A percentile compares a stretch with the other conserved stretches of the same genome.
phyloP scores from a whole-genome alignment of 176 grass and related monocot species.

The Triticum monococcum region DNA sequence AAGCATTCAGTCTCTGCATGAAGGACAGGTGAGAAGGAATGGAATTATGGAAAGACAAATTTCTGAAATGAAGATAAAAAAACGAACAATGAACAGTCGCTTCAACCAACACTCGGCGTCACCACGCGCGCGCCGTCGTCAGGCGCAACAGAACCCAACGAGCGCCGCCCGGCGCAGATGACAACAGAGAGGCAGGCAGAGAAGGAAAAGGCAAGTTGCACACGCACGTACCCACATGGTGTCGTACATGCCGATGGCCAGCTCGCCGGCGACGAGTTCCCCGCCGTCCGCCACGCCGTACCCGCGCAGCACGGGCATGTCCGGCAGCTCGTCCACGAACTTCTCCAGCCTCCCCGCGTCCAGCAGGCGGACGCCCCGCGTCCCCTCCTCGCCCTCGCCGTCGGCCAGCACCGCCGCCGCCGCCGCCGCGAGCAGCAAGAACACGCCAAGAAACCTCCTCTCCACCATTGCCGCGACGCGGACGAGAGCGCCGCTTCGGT shows the following conservation, averaged over 20 bases:
- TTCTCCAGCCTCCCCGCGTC: constrained; percentile 59
- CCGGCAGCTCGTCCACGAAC: constrained; percentile 90
- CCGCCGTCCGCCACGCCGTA: constrained; percentile 39
- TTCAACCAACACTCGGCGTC: not conserved
- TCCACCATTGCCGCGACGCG: constrained; percentile 36
- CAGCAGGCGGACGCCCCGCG: constrained; percentile 1
- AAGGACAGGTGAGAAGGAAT: too few species aligned
- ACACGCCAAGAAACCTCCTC: constrained; percentile 11
- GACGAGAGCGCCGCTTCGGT: not conserved
- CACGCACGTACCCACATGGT: constrained; percentile 85
- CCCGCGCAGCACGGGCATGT: constrained; percentile 66
- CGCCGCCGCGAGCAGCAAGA: not conserved
- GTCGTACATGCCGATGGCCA: constrained; percentile 90
- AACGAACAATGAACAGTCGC: not conserved
- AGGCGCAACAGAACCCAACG: not conserved
- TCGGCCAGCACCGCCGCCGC: not conserved
- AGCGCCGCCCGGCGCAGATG: not conserved
- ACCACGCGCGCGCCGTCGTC: not conserved
- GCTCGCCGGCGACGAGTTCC: constrained; percentile 63
- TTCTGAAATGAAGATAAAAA: too few species aligned
- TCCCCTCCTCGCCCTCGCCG: not conserved
- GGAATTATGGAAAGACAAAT: too few species aligned
- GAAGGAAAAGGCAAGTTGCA: not conserved
- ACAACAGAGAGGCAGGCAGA: not conserved
- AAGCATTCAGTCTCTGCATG: too few species aligned